These are phyloP conservation scores for Geotrichum fermentans DNA, from an alignment of 1,139 yeast species.

Conservation along the genomic window DNA sequence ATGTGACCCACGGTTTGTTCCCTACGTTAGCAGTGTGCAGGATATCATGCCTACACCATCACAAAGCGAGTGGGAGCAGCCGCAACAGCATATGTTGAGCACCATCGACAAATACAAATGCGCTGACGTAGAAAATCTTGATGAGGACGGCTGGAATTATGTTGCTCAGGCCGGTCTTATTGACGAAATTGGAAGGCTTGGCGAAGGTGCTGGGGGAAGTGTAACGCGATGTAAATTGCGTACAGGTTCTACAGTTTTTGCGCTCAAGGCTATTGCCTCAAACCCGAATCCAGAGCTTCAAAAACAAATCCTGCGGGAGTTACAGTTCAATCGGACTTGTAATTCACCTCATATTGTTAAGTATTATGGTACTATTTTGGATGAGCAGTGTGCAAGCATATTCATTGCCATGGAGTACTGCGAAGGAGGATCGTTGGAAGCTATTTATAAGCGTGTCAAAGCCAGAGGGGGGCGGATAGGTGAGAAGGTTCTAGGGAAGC, in stretches of 20 bases:
- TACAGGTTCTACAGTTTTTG: conserved; percentile 59
- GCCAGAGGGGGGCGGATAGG: conserved; percentile 77
- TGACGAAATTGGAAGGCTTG: conserved; percentile 60
- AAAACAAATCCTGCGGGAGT: conserved; percentile 79
- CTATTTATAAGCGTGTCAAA: conserved; percentile 68
- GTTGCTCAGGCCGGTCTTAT: conserved; percentile 57
- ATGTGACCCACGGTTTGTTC: conserved; percentile 1
- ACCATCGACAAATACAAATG: conserved; percentile 1
- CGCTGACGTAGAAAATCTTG: conserved; percentile 52
- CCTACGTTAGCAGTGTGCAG: conserved; percentile 13
- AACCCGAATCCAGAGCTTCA: conserved; percentile 79
- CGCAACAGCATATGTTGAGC: not conserved
- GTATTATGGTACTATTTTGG: conserved; percentile 86
- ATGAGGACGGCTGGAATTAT: conserved; percentile 73
- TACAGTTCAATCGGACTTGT: conserved; percentile 80
- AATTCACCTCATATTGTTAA: conserved; percentile 79
- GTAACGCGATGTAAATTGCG: conserved; percentile 69
- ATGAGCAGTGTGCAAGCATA: conserved; percentile 70
- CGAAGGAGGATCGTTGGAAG: conserved; percentile 88
- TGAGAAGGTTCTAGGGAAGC: conserved; percentile 84
- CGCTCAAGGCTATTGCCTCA: conserved; percentile 72
- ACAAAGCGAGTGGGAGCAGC: not conserved
- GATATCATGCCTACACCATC: not conserved
- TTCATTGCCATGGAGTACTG: conserved; percentile 94
- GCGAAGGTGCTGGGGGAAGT: conserved; percentile 94